A percentile compares a stretch with the other conserved stretches of the same genome.
These are phyloP conservation scores for Prunus mume DNA, from an alignment of 306 rosid species.

Conservation along the genomic window DNA sequence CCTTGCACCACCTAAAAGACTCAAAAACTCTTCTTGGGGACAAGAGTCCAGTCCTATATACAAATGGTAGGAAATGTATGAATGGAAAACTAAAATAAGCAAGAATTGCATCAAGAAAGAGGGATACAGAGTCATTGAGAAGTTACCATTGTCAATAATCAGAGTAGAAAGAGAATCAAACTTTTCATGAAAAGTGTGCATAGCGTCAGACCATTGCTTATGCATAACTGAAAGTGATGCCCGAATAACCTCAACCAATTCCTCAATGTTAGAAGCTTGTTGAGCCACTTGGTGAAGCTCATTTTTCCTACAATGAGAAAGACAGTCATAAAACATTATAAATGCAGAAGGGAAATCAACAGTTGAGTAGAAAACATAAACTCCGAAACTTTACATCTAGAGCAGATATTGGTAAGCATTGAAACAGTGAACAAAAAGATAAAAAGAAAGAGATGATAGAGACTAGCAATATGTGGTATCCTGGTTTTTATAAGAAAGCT, in stretches of 20 bases:
- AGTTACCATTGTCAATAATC: slow-evolving; percentile 71
- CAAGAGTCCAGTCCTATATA: slow-evolving; percentile 72
- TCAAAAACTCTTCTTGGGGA: slow-evolving; percentile 89
- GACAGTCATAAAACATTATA: slow-evolving; percentile 1
- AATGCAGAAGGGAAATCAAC: neutral
- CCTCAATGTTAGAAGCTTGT: slow-evolving; percentile 92
- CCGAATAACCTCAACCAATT: slow-evolving; percentile 80
- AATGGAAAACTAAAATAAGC: slow-evolving; percentile 2
- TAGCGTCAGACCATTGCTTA: slow-evolving; percentile 98
- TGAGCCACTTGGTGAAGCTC: slow-evolving; percentile 97
- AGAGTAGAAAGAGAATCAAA: slow-evolving; percentile 74
- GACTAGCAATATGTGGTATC: neutral
- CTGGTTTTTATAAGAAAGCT: slow-evolving; percentile 35
- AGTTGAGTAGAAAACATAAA: neutral
- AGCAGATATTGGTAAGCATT: neutral
- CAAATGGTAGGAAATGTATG: slow-evolving; percentile 28
- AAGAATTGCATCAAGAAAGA: slow-evolving; percentile 13
- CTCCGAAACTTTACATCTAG: neutral
- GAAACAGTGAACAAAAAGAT: slow-evolving; percentile 25
- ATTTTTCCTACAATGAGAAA: slow-evolving; percentile 60
- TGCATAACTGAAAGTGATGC: slow-evolving; percentile 82
- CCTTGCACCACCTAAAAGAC: slow-evolving; percentile 97
- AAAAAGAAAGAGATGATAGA: neutral
- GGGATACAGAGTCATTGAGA: neutral
- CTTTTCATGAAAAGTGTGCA: slow-evolving; percentile 79